Evolutionary conservation across 768 basidiomycete species (phyloP).

Genomic region (Termitomyces sp.): DNA sequence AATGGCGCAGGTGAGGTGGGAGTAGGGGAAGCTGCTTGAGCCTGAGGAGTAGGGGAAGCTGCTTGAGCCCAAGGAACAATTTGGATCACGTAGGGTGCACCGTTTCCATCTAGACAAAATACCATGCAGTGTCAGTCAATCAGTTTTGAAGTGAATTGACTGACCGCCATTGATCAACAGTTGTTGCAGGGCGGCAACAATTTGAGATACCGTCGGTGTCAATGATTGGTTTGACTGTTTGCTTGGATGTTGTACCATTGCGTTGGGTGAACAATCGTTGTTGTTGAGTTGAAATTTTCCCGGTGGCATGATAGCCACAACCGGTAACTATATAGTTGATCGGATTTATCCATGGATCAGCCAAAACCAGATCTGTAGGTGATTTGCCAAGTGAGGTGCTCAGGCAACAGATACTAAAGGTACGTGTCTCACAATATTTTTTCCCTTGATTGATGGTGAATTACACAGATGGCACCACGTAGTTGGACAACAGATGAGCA

Average conservation of each 20-base stretch:
- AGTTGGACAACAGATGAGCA: background rate
- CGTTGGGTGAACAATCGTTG: background rate
- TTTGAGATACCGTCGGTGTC: background rate
- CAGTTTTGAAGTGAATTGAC: background rate
- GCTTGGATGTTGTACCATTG: background rate
- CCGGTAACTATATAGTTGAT: constrained; percentile 1
- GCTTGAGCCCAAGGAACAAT: background rate
- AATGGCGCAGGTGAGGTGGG: too few species aligned
- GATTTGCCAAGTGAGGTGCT: too few species aligned
- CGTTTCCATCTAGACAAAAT: background rate
- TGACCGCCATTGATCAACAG: background rate
- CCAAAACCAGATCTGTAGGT: background rate
- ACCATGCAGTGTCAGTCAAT: background rate
- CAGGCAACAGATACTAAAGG: background rate
- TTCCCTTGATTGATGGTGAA: too few species aligned
- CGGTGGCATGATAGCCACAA: background rate
- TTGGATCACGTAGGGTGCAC: background rate
- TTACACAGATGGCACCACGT: background rate
- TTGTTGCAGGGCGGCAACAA: background rate
- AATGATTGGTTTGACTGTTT: background rate
- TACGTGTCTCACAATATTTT: background rate
- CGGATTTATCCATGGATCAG: background rate
- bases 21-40: background rate
- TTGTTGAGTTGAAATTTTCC: background rate
- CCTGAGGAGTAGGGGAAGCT: background rate